phyloP scores from a whole-genome alignment of 768 basidiomycete genomes.

The Guyanaporus albipodus region DNA sequence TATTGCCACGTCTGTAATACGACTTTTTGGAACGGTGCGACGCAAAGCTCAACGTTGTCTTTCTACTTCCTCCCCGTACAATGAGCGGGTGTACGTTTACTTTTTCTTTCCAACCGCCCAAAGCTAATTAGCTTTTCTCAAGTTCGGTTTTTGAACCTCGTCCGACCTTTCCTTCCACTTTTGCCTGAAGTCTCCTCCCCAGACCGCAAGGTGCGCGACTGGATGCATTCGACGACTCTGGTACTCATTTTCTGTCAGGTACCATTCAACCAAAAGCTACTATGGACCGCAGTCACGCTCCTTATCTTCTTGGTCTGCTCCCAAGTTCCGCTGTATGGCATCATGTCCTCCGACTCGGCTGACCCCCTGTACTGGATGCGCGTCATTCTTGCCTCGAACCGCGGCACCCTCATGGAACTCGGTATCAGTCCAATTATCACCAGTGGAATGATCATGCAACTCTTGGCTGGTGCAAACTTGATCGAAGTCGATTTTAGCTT shows the following conservation, averaged over 20 bases:
- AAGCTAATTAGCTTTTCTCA: neutral
- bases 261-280: constrained; percentile 95
- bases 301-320: constrained; percentile 99
- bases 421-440: constrained; percentile 98
- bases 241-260: constrained; percentile 49
- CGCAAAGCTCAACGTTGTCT: constrained; percentile 20
- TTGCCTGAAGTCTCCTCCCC: constrained; percentile 97
- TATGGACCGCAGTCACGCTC: constrained; percentile 99
- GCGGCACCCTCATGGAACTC: constrained; percentile 98
- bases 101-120: neutral
- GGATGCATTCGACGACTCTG: neutral
- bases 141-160: constrained; percentile 96
- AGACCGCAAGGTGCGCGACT: constrained; percentile 78
- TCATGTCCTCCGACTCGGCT: constrained; percentile 99
- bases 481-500: constrained; percentile 96
- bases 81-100: constrained; percentile 77
- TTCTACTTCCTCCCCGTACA: constrained; percentile 30
- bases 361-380: constrained; percentile 99
- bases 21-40: constrained; percentile 15
- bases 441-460: constrained; percentile 99
- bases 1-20: constrained; percentile 29
- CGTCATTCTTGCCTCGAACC: constrained; percentile 97
- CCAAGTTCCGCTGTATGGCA: constrained; percentile 97
- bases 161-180: constrained; percentile 95
- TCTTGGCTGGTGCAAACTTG: constrained; percentile 94